These are phyloP conservation scores for Wickerhamomyces tratensis DNA, from an alignment of 805 yeast species.

Conservation along the genomic window DNA sequence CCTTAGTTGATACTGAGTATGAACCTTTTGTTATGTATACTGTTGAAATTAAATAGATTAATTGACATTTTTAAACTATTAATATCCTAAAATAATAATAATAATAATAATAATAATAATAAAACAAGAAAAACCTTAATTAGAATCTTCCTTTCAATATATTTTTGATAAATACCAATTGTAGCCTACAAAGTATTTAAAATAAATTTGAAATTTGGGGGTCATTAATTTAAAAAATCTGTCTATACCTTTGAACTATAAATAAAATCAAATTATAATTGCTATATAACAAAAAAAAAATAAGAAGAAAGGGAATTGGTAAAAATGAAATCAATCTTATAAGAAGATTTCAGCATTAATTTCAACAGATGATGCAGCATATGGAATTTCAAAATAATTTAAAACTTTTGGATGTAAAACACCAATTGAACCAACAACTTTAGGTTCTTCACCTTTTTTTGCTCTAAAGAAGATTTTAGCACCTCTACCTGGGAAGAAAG, in stretches of 20 bases:
- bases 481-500: slow-evolving; percentile 96
- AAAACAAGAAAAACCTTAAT: too few relatives aligned
- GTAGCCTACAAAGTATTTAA: too few relatives aligned
- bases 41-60: slow-evolving; percentile 27
- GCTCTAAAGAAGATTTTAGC: slow-evolving; percentile 76
- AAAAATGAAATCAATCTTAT: slow-evolving; percentile 21
- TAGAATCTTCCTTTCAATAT: too few relatives aligned
- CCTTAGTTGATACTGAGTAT: slow-evolving; percentile 88
- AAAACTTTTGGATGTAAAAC: slow-evolving; percentile 94
- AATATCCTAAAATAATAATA: too few relatives aligned
- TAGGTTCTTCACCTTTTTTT: slow-evolving; percentile 44
- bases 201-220: too few relatives aligned
- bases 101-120: too few relatives aligned
- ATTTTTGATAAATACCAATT: too few relatives aligned
- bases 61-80: too few relatives aligned
- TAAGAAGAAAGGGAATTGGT: not conserved
- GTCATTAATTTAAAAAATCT: too few relatives aligned
- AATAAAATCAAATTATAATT: not conserved
- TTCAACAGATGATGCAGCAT: slow-evolving; percentile 88
- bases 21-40: slow-evolving; percentile 91
- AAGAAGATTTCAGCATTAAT: slow-evolving; percentile 82
- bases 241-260: not conserved
- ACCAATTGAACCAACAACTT: slow-evolving; percentile 77
- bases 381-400: slow-evolving; percentile 79
- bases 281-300: not conserved